A percentile compares a stretch with the other conserved stretches of the same genome.
phyloP scores from a whole-genome alignment of 495 filamentous ascomycete genomes.

The Diplogelasinospora grovesii region DNA sequence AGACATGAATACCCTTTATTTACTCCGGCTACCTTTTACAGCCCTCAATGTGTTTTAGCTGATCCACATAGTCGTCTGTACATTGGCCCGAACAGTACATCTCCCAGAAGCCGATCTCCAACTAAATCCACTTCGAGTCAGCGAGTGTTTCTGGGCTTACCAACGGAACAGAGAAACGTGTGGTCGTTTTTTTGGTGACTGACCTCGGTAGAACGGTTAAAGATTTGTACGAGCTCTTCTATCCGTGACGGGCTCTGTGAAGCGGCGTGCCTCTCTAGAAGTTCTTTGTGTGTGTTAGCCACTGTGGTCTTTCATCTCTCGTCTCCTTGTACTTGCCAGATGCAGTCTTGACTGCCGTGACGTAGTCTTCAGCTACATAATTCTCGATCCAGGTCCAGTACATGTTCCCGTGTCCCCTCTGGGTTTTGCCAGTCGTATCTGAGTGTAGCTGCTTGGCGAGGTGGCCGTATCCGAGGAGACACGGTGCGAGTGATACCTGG shows the following conservation, averaged over 20 bases:
- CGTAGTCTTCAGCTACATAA: constrained; percentile 74
- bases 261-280: constrained; percentile 64
- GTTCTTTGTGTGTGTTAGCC: constrained; percentile 41
- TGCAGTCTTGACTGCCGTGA: constrained; percentile 58
- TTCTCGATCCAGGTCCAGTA: constrained; percentile 90
- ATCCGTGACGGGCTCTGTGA: constrained; percentile 65
- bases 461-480: constrained; percentile 76
- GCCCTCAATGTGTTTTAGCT: too few relatives aligned
- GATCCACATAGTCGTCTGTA: too few relatives aligned
- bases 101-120: constrained; percentile 86
- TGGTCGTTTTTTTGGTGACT: constrained; percentile 15
- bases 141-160: constrained; percentile 5
- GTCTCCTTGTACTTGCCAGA: constrained; percentile 42
- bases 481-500: constrained; percentile 77
- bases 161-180: not conserved
- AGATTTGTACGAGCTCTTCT: constrained; percentile 75
- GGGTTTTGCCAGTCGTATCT: constrained; percentile 46
- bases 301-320: constrained; percentile 5
- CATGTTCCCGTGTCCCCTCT: constrained; percentile 62
- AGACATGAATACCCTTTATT: not conserved
- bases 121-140: constrained; percentile 39
- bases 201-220: constrained; percentile 76
- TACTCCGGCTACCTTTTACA: not conserved
- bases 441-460: constrained; percentile 61
- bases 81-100: constrained; percentile 44